Conservation (phyloP, 805 yeast genomes). For the Barnettozyma sp. region DNA sequence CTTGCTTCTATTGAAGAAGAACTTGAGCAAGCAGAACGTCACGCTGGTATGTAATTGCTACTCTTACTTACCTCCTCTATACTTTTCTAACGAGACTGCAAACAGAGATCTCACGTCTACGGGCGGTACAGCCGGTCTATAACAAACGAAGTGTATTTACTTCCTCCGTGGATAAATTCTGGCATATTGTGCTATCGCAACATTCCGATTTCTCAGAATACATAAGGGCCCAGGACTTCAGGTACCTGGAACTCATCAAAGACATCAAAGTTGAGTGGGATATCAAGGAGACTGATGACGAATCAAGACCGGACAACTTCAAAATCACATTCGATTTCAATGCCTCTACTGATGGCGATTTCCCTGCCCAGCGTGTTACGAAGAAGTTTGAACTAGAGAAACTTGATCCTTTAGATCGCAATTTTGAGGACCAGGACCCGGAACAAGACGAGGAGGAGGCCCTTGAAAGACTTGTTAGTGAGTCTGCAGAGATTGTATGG, state of each 20-base stretch:
- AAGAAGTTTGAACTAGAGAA: conserved; percentile 47
- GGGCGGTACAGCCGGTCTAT: conserved; percentile 51
- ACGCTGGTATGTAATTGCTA: conserved; percentile 33
- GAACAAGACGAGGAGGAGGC: conserved; percentile 37
- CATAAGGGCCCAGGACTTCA: conserved; percentile 68
- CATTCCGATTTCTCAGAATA: conserved; percentile 81
- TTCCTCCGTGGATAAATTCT: conserved; percentile 59
- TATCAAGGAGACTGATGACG: conserved; percentile 29
- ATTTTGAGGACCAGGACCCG: conserved; percentile 19
- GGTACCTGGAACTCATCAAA: conserved; percentile 58
- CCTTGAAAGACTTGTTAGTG: conserved; percentile 51
- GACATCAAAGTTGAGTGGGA: conserved; percentile 58
- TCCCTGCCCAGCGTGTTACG: conserved; percentile 50
- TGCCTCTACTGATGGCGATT: conserved; percentile 35
- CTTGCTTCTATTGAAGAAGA: conserved; percentile 53
- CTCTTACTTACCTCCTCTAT: too few relatives aligned
- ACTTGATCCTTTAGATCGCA: conserved; percentile 17
- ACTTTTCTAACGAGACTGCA: conserved; percentile 1
- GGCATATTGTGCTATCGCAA: conserved; percentile 83
- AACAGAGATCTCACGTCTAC: conserved; percentile 41
- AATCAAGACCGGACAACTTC: conserved; percentile 45
- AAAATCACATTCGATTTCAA: conserved; percentile 53
- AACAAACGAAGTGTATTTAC: conserved; percentile 48
- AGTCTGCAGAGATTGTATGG: conserved; percentile 56
- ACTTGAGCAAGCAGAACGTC: conserved; percentile 52